phyloP scores from a whole-genome alignment of 805 yeast species.

The Ogataea neopini region DNA sequence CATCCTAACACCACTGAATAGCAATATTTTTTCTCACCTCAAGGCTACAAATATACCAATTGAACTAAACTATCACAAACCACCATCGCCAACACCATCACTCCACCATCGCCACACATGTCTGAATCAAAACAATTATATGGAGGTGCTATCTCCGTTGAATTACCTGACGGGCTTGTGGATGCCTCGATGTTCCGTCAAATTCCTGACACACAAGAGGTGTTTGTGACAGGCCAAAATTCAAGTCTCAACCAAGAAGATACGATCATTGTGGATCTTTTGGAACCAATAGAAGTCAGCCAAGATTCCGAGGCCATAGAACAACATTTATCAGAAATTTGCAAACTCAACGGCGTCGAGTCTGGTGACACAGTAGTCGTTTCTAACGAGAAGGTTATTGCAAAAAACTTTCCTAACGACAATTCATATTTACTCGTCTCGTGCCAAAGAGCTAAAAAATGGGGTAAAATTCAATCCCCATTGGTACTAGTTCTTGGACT shows the following conservation, averaged over 20 bases:
- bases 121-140: conserved; percentile 45
- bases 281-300: conserved; percentile 47
- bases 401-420: conserved; percentile 18
- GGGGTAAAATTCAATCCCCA: conserved; percentile 44
- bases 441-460: conserved; percentile 48
- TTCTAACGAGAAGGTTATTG: conserved; percentile 7
- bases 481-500: conserved; percentile 58
- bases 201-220: conserved; percentile 94
- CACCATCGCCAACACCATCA: too few species aligned
- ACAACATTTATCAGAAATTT: conserved; percentile 58
- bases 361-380: conserved; percentile 10
- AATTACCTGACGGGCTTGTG: conserved; percentile 57
- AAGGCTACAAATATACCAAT: too few species aligned
- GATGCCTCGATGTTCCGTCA: conserved; percentile 82
- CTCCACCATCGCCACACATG: too few species aligned
- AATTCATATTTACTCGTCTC: conserved; percentile 38
- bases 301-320: conserved; percentile 45
- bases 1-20: too few species aligned
- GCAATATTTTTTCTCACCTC: too few species aligned
- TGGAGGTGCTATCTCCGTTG: conserved; percentile 78
- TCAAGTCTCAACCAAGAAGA: conserved; percentile 43
- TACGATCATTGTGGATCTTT: conserved; percentile 63
- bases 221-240: conserved; percentile 49
- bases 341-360: conserved; percentile 41
- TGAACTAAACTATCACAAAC: background rate